Percentiles rank a stretch among this genome's conserved stretches.
Evolutionary conservation across 2,329 filamentous ascomycete species (phyloP).

Genomic region (Fusarium drepaniforme): DNA sequence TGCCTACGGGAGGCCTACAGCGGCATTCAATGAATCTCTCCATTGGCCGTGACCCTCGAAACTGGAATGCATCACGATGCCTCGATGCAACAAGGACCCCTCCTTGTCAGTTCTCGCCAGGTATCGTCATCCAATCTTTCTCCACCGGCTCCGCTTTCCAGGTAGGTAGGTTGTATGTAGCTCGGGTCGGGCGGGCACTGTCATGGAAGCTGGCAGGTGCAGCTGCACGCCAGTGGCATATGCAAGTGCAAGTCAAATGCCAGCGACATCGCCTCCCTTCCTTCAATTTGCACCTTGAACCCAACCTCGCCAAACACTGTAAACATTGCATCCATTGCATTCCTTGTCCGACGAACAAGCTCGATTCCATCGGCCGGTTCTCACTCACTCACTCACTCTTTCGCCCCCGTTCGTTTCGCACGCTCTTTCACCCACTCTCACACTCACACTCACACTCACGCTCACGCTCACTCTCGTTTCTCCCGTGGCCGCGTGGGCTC

Average conservation of each 20-base stretch:
- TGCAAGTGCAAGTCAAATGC: slow-evolving; percentile 42
- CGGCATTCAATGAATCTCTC: slow-evolving; percentile 9
- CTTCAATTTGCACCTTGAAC: slow-evolving; percentile 36
- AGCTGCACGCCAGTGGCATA: background rate
- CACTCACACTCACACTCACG: slow-evolving; percentile 2
- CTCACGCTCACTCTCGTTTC: slow-evolving; percentile 20
- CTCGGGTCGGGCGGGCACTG: background rate
- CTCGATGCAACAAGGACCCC: slow-evolving; percentile 16
- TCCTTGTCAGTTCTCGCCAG: slow-evolving; percentile 26
- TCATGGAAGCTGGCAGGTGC: background rate
- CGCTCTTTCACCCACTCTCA: slow-evolving; percentile 8
- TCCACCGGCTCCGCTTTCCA: slow-evolving; percentile 13
- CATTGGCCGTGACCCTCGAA: slow-evolving; percentile 6
- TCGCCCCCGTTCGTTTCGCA: slow-evolving; percentile 15
- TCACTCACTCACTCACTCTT: slow-evolving; percentile 20
- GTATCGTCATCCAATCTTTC: slow-evolving; percentile 26
- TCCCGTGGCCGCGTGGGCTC: slow-evolving; percentile 17
- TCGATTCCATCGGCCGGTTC: slow-evolving; percentile 6
- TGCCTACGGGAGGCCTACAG: slow-evolving; percentile 16
- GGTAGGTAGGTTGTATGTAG: no score
- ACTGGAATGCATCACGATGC: slow-evolving; percentile 47
- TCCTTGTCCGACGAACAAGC: slow-evolving; percentile 33
- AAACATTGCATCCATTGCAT: slow-evolving; percentile 52
- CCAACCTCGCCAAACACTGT: slow-evolving; percentile 44
- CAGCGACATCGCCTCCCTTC: slow-evolving; percentile 34